These are phyloP conservation scores for Scedosporium aurantiacum DNA, from an alignment of 2,329 filamentous ascomycete species.

Conservation along the genomic window DNA sequence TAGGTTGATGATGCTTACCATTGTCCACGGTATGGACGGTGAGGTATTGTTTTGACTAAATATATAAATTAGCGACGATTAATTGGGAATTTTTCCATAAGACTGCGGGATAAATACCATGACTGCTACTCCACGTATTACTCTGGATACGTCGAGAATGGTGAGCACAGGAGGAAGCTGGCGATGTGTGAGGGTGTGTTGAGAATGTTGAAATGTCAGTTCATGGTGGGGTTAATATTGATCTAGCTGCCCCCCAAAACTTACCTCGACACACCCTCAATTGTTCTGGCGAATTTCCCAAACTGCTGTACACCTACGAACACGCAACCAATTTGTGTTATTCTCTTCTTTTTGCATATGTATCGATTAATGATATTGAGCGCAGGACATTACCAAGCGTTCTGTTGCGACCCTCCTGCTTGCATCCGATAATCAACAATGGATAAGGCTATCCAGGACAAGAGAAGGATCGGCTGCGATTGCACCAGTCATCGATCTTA, in stretches of 20 bases:
- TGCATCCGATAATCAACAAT: no score
- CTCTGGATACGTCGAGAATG: background rate
- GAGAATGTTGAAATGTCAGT: background rate
- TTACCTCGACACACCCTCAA: background rate
- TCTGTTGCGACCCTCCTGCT: no score
- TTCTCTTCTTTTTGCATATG: background rate
- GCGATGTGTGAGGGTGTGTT: background rate
- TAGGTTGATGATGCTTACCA: constrained; percentile 38
- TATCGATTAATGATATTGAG: background rate
- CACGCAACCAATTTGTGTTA: background rate
- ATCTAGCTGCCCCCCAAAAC: background rate
- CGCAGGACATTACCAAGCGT: no score
- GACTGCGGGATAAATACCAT: background rate
- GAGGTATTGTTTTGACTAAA: constrained; percentile 94
- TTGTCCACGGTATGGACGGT: constrained; percentile 84
- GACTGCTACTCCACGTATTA: background rate
- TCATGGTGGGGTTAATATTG: background rate
- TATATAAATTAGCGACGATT: background rate
- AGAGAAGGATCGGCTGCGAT: no score
- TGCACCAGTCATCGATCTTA: no score
- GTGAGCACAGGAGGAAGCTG: background rate
- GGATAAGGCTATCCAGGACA: no score
- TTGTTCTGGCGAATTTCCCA: background rate
- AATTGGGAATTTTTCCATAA: background rate
- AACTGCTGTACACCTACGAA: no score